phyloP scores from a whole-genome alignment of 1,284 basidiomycete species.

The Cryptococcus hybrid region DNA sequence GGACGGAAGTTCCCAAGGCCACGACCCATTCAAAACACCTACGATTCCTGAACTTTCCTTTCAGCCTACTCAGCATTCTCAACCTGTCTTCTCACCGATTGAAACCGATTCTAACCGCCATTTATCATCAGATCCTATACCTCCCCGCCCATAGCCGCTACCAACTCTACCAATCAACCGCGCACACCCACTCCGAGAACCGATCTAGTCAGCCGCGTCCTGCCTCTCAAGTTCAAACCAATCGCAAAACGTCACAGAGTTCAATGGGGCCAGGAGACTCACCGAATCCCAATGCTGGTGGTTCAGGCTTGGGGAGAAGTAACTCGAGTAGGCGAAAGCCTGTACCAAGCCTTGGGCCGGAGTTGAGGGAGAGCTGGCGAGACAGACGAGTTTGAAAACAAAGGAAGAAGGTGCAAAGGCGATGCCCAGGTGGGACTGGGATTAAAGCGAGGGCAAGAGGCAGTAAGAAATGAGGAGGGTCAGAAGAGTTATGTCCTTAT shows the following conservation, averaged over 20 bases:
- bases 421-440: not conserved
- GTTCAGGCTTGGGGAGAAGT: slow-evolving; percentile 1
- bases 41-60: not conserved
- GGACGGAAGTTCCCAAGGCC: not conserved
- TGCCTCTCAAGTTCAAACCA: too few species aligned
- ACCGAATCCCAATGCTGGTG: not conserved
- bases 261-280: not conserved
- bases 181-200: too few species aligned
- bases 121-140: not conserved
- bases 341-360: slow-evolving; percentile 30
- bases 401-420: not conserved
- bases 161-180: not conserved
- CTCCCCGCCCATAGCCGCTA: not conserved
- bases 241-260: too few species aligned
- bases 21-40: not conserved
- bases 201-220: too few species aligned
- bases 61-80: not conserved
- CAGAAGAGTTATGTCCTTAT: slow-evolving; percentile 19
- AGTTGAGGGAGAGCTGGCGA: slow-evolving; percentile 24
- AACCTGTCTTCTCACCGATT: not conserved
- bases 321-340: slow-evolving; percentile 23
- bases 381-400: slow-evolving; percentile 10
- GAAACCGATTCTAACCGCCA: too few species aligned
- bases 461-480: not conserved
- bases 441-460: slow-evolving; percentile 1